Evolutionary conservation across 208 protist genomes (phyloP).

Genomic region (Herpetomonas tarakana): DNA sequence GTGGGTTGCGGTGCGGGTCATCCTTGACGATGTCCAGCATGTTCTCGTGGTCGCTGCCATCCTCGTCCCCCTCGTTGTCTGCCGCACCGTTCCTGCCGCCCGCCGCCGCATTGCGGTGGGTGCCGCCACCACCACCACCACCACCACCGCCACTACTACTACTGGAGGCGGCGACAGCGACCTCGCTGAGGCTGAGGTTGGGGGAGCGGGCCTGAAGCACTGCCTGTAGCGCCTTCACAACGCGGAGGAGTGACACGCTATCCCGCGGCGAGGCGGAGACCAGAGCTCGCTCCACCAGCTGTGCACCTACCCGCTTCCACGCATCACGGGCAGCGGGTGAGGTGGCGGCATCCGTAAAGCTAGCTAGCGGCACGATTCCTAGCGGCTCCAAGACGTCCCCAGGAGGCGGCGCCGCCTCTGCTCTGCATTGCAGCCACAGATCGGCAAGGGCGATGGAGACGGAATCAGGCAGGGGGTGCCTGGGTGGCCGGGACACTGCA

Average conservation of each 20-base stretch:
- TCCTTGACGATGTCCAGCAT: not conserved
- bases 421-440: too few species aligned
- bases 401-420: too few species aligned
- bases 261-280: too few species aligned
- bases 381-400: too few species aligned
- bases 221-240: not conserved
- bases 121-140: slow-evolving; percentile 1
- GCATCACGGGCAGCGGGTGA: too few species aligned
- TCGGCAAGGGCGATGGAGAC: not conserved
- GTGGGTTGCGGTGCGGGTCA: not conserved
- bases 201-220: slow-evolving; percentile 8
- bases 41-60: slow-evolving; percentile 2
- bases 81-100: slow-evolving; percentile 17
- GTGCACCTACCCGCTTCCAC: too few species aligned
- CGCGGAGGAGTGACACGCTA: not conserved
- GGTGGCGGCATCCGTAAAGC: too few species aligned
- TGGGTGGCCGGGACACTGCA: too few species aligned
- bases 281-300: too few species aligned
- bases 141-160: slow-evolving; percentile 11
- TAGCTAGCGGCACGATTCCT: too few species aligned
- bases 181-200: slow-evolving; percentile 15
- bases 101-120: slow-evolving; percentile 7
- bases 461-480: not conserved
- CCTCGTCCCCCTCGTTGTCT: not conserved
- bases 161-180: slow-evolving; percentile 10